A percentile compares a stretch with the other conserved stretches of the same genome.
Evolutionary conservation across 306 rosid genomes (phyloP).

Genomic region (Dryas octopetala): DNA sequence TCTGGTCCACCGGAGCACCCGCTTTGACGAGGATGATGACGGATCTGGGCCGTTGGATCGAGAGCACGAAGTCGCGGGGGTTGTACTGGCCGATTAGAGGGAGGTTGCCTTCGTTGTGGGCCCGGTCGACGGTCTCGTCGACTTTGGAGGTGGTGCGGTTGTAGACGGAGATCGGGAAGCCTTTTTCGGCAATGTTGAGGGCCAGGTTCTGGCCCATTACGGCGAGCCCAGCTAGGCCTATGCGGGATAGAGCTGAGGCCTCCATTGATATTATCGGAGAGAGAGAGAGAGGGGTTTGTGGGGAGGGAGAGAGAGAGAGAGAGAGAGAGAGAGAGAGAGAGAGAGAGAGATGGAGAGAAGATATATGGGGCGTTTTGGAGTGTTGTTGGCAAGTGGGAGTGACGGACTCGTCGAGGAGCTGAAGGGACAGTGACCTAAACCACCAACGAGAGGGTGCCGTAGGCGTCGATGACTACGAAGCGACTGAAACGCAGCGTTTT

Average conservation of each 20-base stretch:
- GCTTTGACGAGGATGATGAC: conserved; percentile 94
- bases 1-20: conserved; percentile 85
- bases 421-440: conserved; percentile 49
- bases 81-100: conserved; percentile 67
- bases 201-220: conserved; percentile 99
- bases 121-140: conserved; percentile 84
- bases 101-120: conserved; percentile 62
- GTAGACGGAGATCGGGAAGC: conserved; percentile 95
- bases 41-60: conserved; percentile 84
- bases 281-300: background rate
- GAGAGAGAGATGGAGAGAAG: background rate
- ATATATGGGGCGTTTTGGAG: conserved; percentile 4
- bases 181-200: conserved; percentile 91
- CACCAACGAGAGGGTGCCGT: background rate
- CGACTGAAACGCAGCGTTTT: background rate
- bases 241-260: conserved; percentile 72
- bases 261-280: conserved; percentile 42
- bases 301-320: too few species aligned
- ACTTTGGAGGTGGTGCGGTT: conserved; percentile 84
- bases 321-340: background rate
- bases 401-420: conserved; percentile 91
- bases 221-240: conserved; percentile 89
- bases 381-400: background rate
- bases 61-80: conserved; percentile 81
- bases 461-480: background rate